Evolutionary conservation across 2,329 filamentous ascomycete genomes (phyloP).

Genomic region (Epicoccum sorghinum): DNA sequence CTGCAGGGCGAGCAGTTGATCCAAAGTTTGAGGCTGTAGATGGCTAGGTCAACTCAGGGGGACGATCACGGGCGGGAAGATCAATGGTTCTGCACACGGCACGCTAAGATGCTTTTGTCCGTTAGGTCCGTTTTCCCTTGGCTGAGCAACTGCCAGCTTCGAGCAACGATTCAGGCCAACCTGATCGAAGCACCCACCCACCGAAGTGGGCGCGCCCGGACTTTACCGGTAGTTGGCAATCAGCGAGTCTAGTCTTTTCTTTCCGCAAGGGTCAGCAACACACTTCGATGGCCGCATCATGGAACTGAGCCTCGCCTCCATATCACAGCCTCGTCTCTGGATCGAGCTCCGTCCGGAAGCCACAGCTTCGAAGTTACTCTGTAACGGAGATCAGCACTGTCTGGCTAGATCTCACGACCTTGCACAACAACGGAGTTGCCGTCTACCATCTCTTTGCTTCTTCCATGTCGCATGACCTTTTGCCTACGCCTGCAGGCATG

Average conservation of each 20-base stretch:
- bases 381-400: too few species aligned
- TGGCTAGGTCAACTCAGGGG: slow-evolving; percentile 10
- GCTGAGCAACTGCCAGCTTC: not conserved
- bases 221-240: not conserved
- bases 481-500: not conserved
- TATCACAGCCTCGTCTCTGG: too few species aligned
- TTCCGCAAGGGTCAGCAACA: not conserved
- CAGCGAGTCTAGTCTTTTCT: not conserved
- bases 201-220: not conserved
- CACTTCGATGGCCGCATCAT: not conserved
- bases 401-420: too few species aligned
- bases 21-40: slow-evolving; percentile 7
- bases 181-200: not conserved
- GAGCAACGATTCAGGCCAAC: not conserved
- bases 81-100: not conserved
- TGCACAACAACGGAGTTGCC: too few species aligned
- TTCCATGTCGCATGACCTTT: not conserved
- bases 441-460: too few species aligned
- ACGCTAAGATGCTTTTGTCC: not conserved
- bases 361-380: too few species aligned
- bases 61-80: slow-evolving; percentile 2
- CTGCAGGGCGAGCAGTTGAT: slow-evolving; percentile 10
- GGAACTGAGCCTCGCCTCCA: too few species aligned
- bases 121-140: not conserved
- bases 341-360: too few species aligned